Evolutionary conservation across 208 protist genomes (phyloP).

Genomic region (Crithidia expoeki): DNA sequence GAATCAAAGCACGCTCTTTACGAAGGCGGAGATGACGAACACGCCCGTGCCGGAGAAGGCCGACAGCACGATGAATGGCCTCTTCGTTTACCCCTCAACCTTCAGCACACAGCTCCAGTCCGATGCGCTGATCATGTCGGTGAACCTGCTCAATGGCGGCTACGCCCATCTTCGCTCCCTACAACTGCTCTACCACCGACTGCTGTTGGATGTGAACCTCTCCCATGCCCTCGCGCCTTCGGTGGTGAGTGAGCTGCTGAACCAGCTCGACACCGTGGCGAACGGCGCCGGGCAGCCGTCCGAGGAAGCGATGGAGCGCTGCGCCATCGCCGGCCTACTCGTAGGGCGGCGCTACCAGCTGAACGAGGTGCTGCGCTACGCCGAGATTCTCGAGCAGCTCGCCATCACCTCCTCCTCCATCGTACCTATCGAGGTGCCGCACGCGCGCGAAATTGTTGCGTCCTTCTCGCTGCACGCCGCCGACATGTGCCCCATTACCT

Average conservation of each 20-base stretch:
- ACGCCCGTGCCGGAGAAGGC: conserved; percentile 3
- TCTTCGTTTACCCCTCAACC: conserved; percentile 35
- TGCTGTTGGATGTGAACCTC: conserved; percentile 39
- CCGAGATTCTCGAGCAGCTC: conserved; percentile 63
- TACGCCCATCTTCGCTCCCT: conserved; percentile 31
- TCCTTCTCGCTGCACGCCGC: conserved; percentile 47
- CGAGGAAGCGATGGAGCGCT: conserved; percentile 41
- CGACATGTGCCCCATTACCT: conserved; percentile 44
- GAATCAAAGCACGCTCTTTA: conserved; percentile 25
- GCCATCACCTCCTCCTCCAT: conserved; percentile 31
- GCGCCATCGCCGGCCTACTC: conserved; percentile 61
- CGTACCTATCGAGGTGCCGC: conserved; percentile 41
- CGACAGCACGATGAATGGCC: conserved; percentile 31
- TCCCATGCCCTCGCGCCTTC: conserved; percentile 26
- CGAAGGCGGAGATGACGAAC: conserved; percentile 15
- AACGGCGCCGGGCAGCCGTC: conserved; percentile 29
- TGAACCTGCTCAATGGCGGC: conserved; percentile 31
- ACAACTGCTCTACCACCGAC: conserved; percentile 34
- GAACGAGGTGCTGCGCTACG: conserved; percentile 65
- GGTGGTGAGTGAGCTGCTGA: conserved; percentile 39
- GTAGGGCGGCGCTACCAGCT: conserved; percentile 59
- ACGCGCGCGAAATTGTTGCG: conserved; percentile 49
- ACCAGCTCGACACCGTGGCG: conserved; percentile 29
- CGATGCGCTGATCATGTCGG: conserved; percentile 37
- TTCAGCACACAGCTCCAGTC: conserved; percentile 35